Percentiles rank a stretch among this genome's conserved stretches.
These are phyloP conservation scores for Uronychia setigera DNA, from an alignment of 73 alveolate species.

Conservation along the genomic window DNA sequence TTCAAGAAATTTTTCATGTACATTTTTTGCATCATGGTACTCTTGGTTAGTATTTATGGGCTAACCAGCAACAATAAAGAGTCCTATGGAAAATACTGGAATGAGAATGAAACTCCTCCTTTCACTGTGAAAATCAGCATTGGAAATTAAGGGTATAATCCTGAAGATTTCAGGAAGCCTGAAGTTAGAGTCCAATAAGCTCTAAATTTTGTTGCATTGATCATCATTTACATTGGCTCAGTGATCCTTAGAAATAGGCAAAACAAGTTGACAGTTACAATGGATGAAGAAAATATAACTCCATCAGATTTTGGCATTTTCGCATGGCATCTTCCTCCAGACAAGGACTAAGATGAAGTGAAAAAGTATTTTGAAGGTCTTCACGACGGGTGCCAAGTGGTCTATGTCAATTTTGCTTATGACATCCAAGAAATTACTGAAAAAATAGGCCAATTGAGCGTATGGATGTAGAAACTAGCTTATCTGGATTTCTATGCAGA, in stretches of 20 bases:
- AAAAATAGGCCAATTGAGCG: slow-evolving; percentile 3
- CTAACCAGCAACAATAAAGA: background rate
- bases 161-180: background rate
- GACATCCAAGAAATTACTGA: slow-evolving; percentile 24
- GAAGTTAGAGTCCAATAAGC: slow-evolving; percentile 9
- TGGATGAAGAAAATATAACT: slow-evolving; percentile 30
- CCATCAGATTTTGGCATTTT: slow-evolving; percentile 32
- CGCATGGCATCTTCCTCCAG: slow-evolving; percentile 19
- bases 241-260: slow-evolving; percentile 16
- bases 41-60: slow-evolving; percentile 1
- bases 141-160: slow-evolving; percentile 24
- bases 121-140: slow-evolving; percentile 13
- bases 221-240: slow-evolving; percentile 11
- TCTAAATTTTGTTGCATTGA: background rate
- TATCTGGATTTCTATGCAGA: background rate
- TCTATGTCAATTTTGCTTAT: slow-evolving; percentile 25
- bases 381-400: slow-evolving; percentile 4
- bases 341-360: slow-evolving; percentile 28
- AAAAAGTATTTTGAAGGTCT: background rate
- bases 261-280: background rate
- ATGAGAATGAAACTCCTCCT: background rate
- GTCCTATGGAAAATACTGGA: slow-evolving; percentile 21
- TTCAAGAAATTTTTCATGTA: slow-evolving; percentile 2
- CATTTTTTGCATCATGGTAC: background rate
- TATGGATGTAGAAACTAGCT: background rate